A percentile compares a stretch with the other conserved stretches of the same genome.
These are phyloP conservation scores for Suillus fuscotomentosus DNA, from an alignment of 768 basidiomycete species.

Conservation along the genomic window DNA sequence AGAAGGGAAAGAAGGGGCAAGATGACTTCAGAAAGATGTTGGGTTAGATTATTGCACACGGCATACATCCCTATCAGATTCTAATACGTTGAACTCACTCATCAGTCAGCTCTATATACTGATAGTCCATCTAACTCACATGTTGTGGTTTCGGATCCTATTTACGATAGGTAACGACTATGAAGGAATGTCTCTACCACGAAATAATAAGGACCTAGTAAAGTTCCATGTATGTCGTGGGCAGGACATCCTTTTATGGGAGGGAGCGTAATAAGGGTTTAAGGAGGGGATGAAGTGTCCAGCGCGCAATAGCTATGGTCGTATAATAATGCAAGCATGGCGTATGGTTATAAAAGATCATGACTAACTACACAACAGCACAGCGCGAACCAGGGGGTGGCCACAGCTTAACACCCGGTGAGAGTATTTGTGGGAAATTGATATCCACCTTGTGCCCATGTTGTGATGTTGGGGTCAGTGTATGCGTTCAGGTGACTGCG, in stretches of 20 bases:
- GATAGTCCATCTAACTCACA: background rate
- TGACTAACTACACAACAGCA: constrained; percentile 9
- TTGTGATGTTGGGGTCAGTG: constrained; percentile 79
- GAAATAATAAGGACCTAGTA: background rate
- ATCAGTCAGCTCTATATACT: background rate
- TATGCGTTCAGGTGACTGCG: constrained; percentile 53
- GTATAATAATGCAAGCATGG: constrained; percentile 26
- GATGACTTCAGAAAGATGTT: constrained; percentile 89
- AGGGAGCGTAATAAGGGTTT: background rate
- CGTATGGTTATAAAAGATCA: constrained; percentile 11
- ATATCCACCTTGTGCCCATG: constrained; percentile 78
- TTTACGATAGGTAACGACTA: constrained; percentile 6
- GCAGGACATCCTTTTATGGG: background rate
- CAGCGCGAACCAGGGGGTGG: constrained; percentile 18
- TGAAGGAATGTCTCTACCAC: background rate
- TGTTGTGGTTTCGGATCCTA: background rate
- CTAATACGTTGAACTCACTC: background rate
- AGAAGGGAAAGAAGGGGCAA: constrained; percentile 60
- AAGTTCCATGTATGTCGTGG: background rate
- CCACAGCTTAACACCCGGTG: constrained; percentile 32
- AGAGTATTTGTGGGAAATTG: constrained; percentile 67
- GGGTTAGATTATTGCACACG: background rate
- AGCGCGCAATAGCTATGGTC: constrained; percentile 19
- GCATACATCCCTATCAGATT: background rate
- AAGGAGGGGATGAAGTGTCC: constrained; percentile 1